These are phyloP conservation scores for Podospora pseudoanserina DNA, from an alignment of 495 filamentous ascomycete species.

Conservation along the genomic window DNA sequence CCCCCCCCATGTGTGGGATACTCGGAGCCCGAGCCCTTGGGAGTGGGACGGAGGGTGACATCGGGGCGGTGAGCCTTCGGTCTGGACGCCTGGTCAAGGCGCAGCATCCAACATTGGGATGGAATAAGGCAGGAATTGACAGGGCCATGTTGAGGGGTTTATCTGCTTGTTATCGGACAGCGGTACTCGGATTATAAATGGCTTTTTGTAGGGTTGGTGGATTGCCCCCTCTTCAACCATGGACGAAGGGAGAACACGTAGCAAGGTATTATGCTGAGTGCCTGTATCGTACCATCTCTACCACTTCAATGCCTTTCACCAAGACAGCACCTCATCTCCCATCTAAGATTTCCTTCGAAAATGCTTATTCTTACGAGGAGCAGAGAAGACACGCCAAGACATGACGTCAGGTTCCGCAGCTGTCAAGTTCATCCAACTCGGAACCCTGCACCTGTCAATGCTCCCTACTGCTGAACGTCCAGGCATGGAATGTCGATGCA, in stretches of 20 bases:
- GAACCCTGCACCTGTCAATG: neutral
- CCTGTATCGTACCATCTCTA: too few relatives aligned
- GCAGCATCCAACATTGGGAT: neutral
- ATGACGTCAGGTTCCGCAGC: neutral
- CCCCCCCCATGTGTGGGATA: neutral
- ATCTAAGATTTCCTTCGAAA: neutral
- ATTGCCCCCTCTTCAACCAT: neutral
- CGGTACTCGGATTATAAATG: too few relatives aligned
- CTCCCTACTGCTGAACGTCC: neutral
- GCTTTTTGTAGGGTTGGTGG: neutral
- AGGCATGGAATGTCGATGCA: neutral
- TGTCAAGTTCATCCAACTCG: neutral
- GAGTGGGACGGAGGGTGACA: neutral
- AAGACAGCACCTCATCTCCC: too few relatives aligned
- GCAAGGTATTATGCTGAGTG: too few relatives aligned
- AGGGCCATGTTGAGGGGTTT: too few relatives aligned
- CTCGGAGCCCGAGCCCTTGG: neutral
- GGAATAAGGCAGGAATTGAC: too few relatives aligned
- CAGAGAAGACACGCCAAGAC: neutral
- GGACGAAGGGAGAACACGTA: neutral
- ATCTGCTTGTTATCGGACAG: too few relatives aligned
- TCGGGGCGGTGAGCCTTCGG: neutral
- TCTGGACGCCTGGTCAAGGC: neutral
- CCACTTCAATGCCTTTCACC: too few relatives aligned
- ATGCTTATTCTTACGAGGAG: neutral